These are phyloP conservation scores for Kazachstania sp. DNA, from an alignment of 1,139 yeast genomes.

Conservation along the genomic window DNA sequence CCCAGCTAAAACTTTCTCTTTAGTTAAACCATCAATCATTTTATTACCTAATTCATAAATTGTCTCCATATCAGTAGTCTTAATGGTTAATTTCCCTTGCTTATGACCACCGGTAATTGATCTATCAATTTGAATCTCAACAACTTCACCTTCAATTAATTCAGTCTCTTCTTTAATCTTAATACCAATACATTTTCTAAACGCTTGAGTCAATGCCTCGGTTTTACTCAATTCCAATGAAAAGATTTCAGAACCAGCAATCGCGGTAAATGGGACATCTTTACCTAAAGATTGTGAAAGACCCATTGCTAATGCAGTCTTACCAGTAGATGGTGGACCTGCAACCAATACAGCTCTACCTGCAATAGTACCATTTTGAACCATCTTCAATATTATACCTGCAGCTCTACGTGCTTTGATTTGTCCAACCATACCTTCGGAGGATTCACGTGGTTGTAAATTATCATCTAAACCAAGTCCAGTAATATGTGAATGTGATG, in stretches of 20 bases:
- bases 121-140: slow-evolving; percentile 94
- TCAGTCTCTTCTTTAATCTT: slow-evolving; percentile 95
- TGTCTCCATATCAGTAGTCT: slow-evolving; percentile 98
- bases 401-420: slow-evolving; percentile 91
- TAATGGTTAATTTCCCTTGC: slow-evolving; percentile 94
- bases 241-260: slow-evolving; percentile 89
- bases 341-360: slow-evolving; percentile 95
- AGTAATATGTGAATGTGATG: slow-evolving; percentile 94
- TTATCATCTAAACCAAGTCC: slow-evolving; percentile 92
- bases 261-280: slow-evolving; percentile 92
- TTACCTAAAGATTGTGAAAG: slow-evolving; percentile 78
- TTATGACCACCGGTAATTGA: slow-evolving; percentile 96
- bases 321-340: slow-evolving; percentile 98
- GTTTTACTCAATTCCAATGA: slow-evolving; percentile 90
- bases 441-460: slow-evolving; percentile 67
- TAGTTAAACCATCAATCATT: slow-evolving; percentile 93
- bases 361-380: slow-evolving; percentile 87
- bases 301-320: slow-evolving; percentile 98
- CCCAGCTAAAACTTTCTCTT: slow-evolving; percentile 88
- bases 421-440: slow-evolving; percentile 98
- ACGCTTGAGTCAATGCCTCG: slow-evolving; percentile 91
- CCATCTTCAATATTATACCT: slow-evolving; percentile 87
- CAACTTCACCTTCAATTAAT: slow-evolving; percentile 96
- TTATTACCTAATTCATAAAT: slow-evolving; percentile 94
- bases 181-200: slow-evolving; percentile 91